Evolutionary conservation across 2,329 filamentous ascomycete genomes (phyloP).

Genomic region (Fusarium sp.): DNA sequence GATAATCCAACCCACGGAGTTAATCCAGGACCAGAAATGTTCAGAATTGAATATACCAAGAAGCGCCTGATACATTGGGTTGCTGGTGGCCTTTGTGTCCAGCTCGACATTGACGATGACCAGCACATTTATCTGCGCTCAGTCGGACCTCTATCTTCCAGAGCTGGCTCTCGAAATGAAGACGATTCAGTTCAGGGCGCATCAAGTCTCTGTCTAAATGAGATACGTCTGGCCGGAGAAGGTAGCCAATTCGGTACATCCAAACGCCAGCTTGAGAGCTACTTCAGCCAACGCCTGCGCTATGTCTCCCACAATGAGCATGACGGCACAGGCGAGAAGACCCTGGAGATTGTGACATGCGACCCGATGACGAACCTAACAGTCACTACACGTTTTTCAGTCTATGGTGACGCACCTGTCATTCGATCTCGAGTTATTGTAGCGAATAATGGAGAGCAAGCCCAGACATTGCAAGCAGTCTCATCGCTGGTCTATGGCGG

Average conservation of each 20-base stretch:
- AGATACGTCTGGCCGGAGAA: slow-evolving; percentile 7
- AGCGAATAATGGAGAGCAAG: not conserved
- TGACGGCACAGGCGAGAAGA: not conserved
- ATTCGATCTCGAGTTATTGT: not conserved
- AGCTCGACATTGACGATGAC: not conserved
- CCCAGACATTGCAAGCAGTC: not conserved
- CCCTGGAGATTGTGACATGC: not conserved
- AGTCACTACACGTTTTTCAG: not conserved
- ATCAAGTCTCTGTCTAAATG: slow-evolving; percentile 1
- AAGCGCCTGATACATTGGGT: not conserved
- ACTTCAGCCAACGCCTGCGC: slow-evolving; percentile 42
- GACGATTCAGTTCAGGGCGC: not conserved
- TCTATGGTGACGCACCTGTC: not conserved
- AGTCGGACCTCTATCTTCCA: not conserved
- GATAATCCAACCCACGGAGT: too few species aligned
- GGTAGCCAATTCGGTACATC: slow-evolving; percentile 31
- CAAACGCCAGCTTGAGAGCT: slow-evolving; percentile 47
- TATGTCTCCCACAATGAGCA: slow-evolving; percentile 32
- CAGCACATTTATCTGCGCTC: not conserved
- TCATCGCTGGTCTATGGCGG: not conserved
- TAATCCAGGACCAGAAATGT: not conserved
- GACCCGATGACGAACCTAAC: not conserved
- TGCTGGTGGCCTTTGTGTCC: not conserved
- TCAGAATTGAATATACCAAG: not conserved
- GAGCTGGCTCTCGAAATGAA: not conserved